A percentile compares a stretch with the other conserved stretches of the same genome.
phyloP scores from a whole-genome alignment of 2,329 filamentous ascomycete genomes.

The Claviceps pazoutovae region DNA sequence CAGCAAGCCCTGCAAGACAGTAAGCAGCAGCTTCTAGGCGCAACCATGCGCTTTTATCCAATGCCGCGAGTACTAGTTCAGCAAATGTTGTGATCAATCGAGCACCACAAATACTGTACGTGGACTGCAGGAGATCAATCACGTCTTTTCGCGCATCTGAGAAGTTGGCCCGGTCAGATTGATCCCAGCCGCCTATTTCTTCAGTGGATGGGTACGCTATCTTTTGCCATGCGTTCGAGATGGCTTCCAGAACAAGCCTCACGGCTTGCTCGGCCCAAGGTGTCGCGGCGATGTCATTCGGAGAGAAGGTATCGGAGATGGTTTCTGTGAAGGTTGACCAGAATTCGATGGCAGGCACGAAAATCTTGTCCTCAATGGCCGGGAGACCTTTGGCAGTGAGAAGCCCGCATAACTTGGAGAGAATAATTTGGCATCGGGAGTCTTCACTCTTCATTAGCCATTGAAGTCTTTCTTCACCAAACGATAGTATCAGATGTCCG shows the following conservation, averaged over 20 bases:
- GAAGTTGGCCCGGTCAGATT: conserved; percentile 52
- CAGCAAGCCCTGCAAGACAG: conserved; percentile 53
- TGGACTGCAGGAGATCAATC: conserved; percentile 60
- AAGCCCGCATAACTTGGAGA: conserved; percentile 49
- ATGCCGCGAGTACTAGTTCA: conserved; percentile 36
- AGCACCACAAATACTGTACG: conserved; percentile 47
- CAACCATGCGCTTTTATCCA: conserved; percentile 37
- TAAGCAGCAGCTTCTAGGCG: conserved; percentile 47
- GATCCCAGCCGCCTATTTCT: conserved; percentile 52
- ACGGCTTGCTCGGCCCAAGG: conserved; percentile 46
- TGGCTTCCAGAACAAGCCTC: conserved; percentile 45
- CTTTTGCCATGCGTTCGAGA: conserved; percentile 55
- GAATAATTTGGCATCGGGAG: conserved; percentile 35
- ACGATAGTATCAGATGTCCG: conserved; percentile 52
- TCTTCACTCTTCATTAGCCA: conserved; percentile 41
- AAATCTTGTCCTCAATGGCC: conserved; percentile 60
- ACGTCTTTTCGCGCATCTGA: conserved; percentile 64
- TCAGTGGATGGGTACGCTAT: conserved; percentile 50
- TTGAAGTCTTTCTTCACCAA: conserved; percentile 51
- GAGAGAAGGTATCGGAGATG: conserved; percentile 43
- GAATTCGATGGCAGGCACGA: conserved; percentile 62
- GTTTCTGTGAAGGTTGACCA: conserved; percentile 67
- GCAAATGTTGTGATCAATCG: conserved; percentile 43
- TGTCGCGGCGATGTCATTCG: conserved; percentile 30
- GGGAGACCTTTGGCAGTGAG: conserved; percentile 52